phyloP scores from a whole-genome alignment of 495 filamentous ascomycete species.

The Trichocladium uniseriatum region DNA sequence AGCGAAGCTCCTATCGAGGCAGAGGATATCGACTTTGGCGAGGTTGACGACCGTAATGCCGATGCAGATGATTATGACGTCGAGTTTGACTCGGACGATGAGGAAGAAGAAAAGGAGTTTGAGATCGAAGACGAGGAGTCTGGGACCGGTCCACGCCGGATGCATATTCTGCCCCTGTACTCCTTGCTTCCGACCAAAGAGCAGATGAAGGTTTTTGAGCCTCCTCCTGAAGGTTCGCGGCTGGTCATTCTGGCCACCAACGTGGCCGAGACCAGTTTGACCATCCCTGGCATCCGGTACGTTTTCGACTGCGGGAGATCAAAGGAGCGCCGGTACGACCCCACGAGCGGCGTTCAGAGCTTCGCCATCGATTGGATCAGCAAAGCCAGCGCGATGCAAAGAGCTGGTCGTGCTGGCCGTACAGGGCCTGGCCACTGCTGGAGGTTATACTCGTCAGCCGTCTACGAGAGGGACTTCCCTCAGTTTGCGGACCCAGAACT shows the following conservation, averaged over 20 bases:
- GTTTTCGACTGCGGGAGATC: constrained; percentile 88
- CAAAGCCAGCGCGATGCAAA: constrained; percentile 89
- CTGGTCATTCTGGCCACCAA: constrained; percentile 93
- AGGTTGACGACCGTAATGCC: constrained; percentile 39
- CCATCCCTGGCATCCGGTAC: constrained; percentile 90
- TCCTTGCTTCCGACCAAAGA: constrained; percentile 90
- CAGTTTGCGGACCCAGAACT: constrained; percentile 86
- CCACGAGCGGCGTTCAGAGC: constrained; percentile 79
- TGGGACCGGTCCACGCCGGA: constrained; percentile 47
- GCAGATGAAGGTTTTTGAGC: constrained; percentile 87
- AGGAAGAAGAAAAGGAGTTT: constrained; percentile 51
- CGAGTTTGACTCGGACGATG: constrained; percentile 42
- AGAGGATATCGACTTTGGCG: constrained; percentile 80
- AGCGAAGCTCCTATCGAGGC: constrained; percentile 71
- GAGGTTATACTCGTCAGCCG: constrained; percentile 82
- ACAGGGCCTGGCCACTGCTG: constrained; percentile 96
- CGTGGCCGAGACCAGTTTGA: constrained; percentile 92
- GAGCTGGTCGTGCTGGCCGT: constrained; percentile 89
- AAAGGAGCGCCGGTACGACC: constrained; percentile 84
- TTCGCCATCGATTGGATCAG: constrained; percentile 96
- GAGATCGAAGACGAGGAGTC: constrained; percentile 52
- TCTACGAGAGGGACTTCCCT: constrained; percentile 84
- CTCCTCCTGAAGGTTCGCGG: constrained; percentile 72
- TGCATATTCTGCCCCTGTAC: constrained; percentile 85
- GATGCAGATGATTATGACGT: constrained; percentile 43